Conservation (phyloP, 805 yeast genomes). For the Saitoella complicata region DNA sequence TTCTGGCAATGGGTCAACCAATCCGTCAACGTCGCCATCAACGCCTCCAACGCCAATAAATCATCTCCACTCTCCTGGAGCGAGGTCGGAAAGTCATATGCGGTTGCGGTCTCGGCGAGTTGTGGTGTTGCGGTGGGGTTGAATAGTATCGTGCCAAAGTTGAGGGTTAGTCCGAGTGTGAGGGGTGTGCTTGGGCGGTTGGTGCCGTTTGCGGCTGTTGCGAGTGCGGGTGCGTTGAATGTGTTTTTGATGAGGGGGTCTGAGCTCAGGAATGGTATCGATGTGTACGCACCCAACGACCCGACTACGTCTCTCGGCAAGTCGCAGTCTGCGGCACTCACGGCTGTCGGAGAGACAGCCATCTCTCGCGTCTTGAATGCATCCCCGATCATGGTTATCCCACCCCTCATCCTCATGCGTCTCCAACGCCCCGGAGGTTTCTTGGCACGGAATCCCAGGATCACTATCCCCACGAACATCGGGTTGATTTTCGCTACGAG, state of each 20-base stretch:
- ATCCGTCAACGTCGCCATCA: constrained; percentile 89
- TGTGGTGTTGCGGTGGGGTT: constrained; percentile 92
- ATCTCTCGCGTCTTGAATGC: constrained; percentile 89
- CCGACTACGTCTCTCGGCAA: constrained; percentile 33
- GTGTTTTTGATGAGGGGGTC: constrained; percentile 95
- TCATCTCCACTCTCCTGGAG: constrained; percentile 72
- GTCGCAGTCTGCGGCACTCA: constrained; percentile 72
- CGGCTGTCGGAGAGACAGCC: constrained; percentile 96
- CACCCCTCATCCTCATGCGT: constrained; percentile 69
- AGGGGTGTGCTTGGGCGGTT: constrained; percentile 61
- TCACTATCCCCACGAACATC: constrained; percentile 57
- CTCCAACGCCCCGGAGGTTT: constrained; percentile 37
- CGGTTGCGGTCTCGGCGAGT: constrained; percentile 82
- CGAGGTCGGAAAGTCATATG: constrained; percentile 65
- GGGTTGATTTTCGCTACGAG: constrained; percentile 78
- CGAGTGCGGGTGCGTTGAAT: constrained; percentile 88
- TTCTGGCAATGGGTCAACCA: constrained; percentile 99
- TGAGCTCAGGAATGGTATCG: constrained; percentile 51
- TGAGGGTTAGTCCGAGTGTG: constrained; percentile 58
- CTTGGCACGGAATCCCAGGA: constrained; percentile 38
- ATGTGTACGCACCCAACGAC: constrained; percentile 20
- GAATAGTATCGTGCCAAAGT: constrained; percentile 75
- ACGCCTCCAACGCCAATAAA: constrained; percentile 90
- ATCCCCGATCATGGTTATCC: constrained; percentile 93
- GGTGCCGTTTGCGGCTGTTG: constrained; percentile 98